A percentile compares a stretch with the other conserved stretches of the same genome.
phyloP scores from a whole-genome alignment of 2,329 filamentous ascomycete genomes.

The Boeremia exigua region DNA sequence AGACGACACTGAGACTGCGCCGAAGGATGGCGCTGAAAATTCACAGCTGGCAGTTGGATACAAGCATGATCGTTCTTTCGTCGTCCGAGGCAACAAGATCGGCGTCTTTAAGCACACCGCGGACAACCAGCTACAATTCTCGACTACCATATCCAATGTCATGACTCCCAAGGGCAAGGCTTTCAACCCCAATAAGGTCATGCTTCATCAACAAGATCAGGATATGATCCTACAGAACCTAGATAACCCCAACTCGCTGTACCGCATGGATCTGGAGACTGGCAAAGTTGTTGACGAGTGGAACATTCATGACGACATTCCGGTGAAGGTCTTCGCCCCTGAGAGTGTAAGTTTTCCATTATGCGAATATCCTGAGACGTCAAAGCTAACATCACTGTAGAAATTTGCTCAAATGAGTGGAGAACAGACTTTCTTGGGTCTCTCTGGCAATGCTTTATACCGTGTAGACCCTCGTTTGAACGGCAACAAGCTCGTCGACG shows the following conservation, averaged over 20 bases:
- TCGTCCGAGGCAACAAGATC: slow-evolving; percentile 96
- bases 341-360: slow-evolving; percentile 67
- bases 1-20: slow-evolving; percentile 71
- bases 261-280: slow-evolving; percentile 96
- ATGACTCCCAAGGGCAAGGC: slow-evolving; percentile 80
- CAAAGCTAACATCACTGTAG: slow-evolving; percentile 47
- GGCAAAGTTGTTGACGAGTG: slow-evolving; percentile 98
- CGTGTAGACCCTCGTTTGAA: slow-evolving; percentile 89
- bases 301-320: slow-evolving; percentile 97
- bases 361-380: not conserved
- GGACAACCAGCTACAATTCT: slow-evolving; percentile 92
- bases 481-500: slow-evolving; percentile 90
- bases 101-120: slow-evolving; percentile 97
- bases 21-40: slow-evolving; percentile 84
- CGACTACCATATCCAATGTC: slow-evolving; percentile 96
- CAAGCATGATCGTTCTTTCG: slow-evolving; percentile 95
- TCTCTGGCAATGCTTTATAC: slow-evolving; percentile 91
- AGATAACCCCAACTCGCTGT: slow-evolving; percentile 86
- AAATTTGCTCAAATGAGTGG: slow-evolving; percentile 98
- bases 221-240: slow-evolving; percentile 88
- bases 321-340: slow-evolving; percentile 87
- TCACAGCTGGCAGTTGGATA: slow-evolving; percentile 94
- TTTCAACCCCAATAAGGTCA: slow-evolving; percentile 95
- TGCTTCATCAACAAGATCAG: slow-evolving; percentile 89
- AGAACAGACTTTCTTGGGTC: slow-evolving; percentile 92